phyloP scores from a whole-genome alignment of 768 basidiomycete species.

The Leccinum rimulosum region DNA sequence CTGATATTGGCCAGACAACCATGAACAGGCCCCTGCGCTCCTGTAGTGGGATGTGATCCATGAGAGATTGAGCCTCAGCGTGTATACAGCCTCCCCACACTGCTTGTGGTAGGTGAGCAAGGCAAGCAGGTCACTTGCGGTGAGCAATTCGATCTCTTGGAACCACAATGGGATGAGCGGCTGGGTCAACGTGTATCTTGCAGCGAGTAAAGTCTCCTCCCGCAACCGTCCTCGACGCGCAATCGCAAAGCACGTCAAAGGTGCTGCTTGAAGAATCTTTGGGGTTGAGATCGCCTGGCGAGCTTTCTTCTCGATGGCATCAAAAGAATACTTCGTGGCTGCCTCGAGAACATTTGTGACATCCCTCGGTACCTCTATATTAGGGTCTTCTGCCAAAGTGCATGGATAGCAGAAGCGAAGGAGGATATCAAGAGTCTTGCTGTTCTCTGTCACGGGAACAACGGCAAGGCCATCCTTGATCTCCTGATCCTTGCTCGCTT shows the following conservation, averaged over 20 bases:
- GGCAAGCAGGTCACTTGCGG: conserved; percentile 23
- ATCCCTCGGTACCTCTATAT: conserved; percentile 10
- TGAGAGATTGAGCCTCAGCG: neutral
- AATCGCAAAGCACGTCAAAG: conserved; percentile 33
- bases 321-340: conserved; percentile 18
- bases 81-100: conserved; percentile 15
- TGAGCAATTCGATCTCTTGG: conserved; percentile 29
- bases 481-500: conserved; percentile 9
- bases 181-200: conserved; percentile 27
- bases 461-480: conserved; percentile 16
- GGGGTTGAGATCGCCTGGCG: conserved; percentile 19
- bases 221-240: conserved; percentile 19
- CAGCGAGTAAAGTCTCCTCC: conserved; percentile 27
- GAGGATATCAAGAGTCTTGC: conserved; percentile 17
- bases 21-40: neutral
- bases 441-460: conserved; percentile 10
- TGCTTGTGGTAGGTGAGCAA: conserved; percentile 21
- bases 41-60: conserved; percentile 12
- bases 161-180: conserved; percentile 25
- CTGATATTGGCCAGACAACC: neutral
- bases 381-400: conserved; percentile 23
- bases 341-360: conserved; percentile 7
- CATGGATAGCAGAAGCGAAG: conserved; percentile 2
- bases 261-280: conserved; percentile 15
- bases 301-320: conserved; percentile 14